A percentile compares a stretch with the other conserved stretches of the same genome.
Evolutionary conservation across 305 asterid species (phyloP).

Genomic region (Rubia tinctorum): DNA sequence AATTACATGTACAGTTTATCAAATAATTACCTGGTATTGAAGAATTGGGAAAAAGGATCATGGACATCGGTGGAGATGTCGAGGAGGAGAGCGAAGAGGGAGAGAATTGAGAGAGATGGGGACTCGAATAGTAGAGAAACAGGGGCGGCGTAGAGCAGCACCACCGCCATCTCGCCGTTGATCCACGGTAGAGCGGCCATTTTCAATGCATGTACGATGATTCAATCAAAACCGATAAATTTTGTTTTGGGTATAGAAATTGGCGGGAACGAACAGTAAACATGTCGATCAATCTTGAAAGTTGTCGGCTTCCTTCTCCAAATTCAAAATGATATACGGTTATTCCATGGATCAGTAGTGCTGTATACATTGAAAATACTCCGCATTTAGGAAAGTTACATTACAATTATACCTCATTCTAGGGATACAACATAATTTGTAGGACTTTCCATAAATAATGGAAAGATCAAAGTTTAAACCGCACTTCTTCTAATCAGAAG

Average conservation of each 20-base stretch:
- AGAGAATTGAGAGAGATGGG: slow-evolving; percentile 45
- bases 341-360: no score
- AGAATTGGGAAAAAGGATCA: slow-evolving; percentile 45
- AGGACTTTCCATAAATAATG: no score
- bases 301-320: background rate
- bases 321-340: no score
- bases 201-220: background rate
- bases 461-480: no score
- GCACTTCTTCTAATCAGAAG: no score
- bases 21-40: slow-evolving; percentile 54
- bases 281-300: background rate
- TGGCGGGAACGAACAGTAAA: background rate
- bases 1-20: background rate
- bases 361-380: no score
- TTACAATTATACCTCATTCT: no score
- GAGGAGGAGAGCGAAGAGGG: slow-evolving; percentile 64
- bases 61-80: slow-evolving; percentile 68
- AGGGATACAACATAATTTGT: no score
- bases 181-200: slow-evolving; percentile 43
- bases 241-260: background rate
- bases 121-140: slow-evolving; percentile 57
- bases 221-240: background rate
- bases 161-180: slow-evolving; percentile 93
- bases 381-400: no score
- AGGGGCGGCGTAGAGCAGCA: slow-evolving; percentile 52